Evolutionary conservation across 1,284 basidiomycete genomes (phyloP), one percentile per base, ranked within the genome.

Genomic region (Microbotryum intermedium): DNA sequence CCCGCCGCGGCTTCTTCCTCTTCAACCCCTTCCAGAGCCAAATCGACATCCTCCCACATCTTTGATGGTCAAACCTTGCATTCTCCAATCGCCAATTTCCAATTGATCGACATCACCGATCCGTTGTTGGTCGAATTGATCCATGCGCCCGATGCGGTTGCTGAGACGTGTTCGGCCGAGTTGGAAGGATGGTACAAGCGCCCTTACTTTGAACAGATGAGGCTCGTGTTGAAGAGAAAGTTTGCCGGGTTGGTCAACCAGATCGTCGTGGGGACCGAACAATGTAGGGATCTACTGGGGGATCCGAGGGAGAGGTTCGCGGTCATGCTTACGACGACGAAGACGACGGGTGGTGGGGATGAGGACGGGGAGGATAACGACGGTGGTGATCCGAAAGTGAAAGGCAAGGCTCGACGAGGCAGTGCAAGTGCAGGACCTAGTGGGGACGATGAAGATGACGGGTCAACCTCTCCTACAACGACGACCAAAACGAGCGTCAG

Each of bases 31-130:
- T 52, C 53, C 21, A 81, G 78, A 62, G 6, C 9, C 13, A n/a
- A 46, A 1, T 21, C 0, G 43, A 65, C 49, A n/a, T 53, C 21
- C 42, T 85, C 85, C 1, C 90, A 97, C 74, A 81, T 90, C 43
- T 98, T 97, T 71, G 90, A 98, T 73, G 95, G 94, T 0, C 73
- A 82, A 61, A 82, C 82, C 6, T 74, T 88, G 39, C 83, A 85
- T 57, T 85, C 86, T 64, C 86, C 90, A 73, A 84, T 87, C 0
- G 90, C 89, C 7, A 87, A 90, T 21, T 98, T 90, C 74, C 93
- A 97, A 74, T 79, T 98, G 7, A 88, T 88, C 73, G 94, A 98
- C 74, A 88, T 98, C 62, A 76, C 79, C 11, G 95, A 97, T 73
- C 83, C 84, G 1, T 83, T 90, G 80, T 76, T 94, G 53, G 82